A percentile compares a stretch with the other conserved stretches of the same genome.
Evolutionary conservation across 2,329 filamentous ascomycete species (phyloP).

Genomic region (Epichloe elymi): DNA sequence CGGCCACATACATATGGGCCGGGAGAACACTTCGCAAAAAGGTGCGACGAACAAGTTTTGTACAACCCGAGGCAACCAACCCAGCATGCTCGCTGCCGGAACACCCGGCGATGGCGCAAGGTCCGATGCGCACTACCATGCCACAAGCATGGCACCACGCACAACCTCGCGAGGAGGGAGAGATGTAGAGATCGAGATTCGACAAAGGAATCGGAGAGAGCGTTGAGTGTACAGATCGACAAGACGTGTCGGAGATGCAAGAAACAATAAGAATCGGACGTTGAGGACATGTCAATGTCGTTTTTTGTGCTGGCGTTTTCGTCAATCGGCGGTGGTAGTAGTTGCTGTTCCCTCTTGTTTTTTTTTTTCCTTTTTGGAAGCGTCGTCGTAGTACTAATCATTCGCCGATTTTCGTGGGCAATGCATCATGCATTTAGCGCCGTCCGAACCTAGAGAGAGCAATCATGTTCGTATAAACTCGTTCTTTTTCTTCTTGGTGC

Average conservation of each 20-base stretch:
- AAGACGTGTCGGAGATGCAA: conserved; percentile 6
- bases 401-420: conserved; percentile 8
- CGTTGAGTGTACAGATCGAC: conserved; percentile 7
- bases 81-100: conserved; percentile 14
- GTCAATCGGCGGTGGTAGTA: conserved; percentile 9
- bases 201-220: conserved; percentile 12
- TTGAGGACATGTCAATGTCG: conserved; percentile 1
- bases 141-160: background rate
- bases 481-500: conserved; percentile 7
- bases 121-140: conserved; percentile 5
- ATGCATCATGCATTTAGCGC: conserved; percentile 48
- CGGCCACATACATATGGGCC: conserved; percentile 4
- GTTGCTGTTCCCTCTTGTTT: background rate
- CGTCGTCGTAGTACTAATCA: conserved; percentile 7
- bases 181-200: conserved; percentile 15
- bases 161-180: conserved; percentile 10
- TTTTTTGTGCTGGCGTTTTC: background rate
- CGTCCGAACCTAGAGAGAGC: conserved; percentile 88
- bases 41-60: conserved; percentile 3
- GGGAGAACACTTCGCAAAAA: conserved; percentile 4
- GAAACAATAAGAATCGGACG: conserved; percentile 1
- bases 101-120: conserved; percentile 14
- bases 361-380: background rate
- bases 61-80: conserved; percentile 16
- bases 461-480: conserved; percentile 46